Conservation (phyloP, 2,329 filamentous ascomycete genomes). For the Xylariaceae sp. region DNA sequence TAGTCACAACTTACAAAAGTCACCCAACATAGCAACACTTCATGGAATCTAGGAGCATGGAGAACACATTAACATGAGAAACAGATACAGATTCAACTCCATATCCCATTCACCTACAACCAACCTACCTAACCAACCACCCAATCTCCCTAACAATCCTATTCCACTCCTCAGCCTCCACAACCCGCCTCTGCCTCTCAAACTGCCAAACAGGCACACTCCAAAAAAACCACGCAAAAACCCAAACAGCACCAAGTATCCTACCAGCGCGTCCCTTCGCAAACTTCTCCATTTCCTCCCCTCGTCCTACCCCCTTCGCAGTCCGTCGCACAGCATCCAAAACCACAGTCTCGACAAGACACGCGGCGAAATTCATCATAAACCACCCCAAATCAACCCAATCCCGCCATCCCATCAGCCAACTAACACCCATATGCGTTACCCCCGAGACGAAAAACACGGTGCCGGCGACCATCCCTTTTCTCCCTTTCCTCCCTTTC, state of each 20-base stretch:
- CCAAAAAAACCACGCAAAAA: neutral
- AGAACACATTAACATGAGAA: too few species aligned
- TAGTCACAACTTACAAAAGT: too few species aligned
- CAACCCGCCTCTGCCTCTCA: neutral
- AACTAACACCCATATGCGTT: neutral
- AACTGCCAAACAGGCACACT: conserved; percentile 1
- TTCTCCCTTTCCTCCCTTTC: neutral
- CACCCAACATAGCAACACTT: too few species aligned
- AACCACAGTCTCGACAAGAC: neutral
- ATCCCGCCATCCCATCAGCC: neutral
- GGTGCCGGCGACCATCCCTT: neutral
- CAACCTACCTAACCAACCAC: neutral
- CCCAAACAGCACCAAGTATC: neutral
- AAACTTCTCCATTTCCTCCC: neutral
- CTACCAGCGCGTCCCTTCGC: neutral
- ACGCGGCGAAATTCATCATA: neutral
- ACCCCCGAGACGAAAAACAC: neutral
- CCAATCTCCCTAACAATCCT: neutral
- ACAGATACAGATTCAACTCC: too few species aligned
- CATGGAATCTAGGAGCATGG: too few species aligned
- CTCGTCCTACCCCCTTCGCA: neutral
- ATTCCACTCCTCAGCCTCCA: neutral
- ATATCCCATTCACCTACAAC: too few species aligned
- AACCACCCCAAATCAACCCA: conserved; percentile 1
- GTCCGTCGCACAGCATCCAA: neutral